Percentiles rank a stretch among this genome's conserved stretches.
phyloP scores from a whole-genome alignment of 2,329 filamentous ascomycete genomes.

The Colletotrichum siamense region DNA sequence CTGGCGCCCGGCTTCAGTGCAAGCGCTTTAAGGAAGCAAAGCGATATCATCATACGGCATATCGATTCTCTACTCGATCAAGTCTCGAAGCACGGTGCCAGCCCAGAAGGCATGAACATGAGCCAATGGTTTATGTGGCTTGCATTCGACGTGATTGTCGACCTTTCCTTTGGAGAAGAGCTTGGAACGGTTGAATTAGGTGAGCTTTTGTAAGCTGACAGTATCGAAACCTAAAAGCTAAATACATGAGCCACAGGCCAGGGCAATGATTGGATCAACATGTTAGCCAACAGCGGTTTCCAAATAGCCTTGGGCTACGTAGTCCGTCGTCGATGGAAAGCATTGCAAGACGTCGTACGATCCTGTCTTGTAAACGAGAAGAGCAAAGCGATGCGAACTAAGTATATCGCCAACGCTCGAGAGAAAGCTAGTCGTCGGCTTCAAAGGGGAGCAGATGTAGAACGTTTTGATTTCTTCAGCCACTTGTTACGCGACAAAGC shows the following conservation, averaged over 20 bases:
- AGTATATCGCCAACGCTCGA: background rate
- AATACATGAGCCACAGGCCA: background rate
- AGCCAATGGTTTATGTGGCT: slow-evolving; percentile 30
- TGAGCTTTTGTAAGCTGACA: background rate
- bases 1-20: slow-evolving; percentile 27
- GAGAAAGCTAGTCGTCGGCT: background rate
- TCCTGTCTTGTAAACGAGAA: background rate
- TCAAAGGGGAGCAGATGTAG: background rate
- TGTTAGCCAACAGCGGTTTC: slow-evolving; percentile 7
- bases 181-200: slow-evolving; percentile 27
- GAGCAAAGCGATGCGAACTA: background rate
- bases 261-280: background rate
- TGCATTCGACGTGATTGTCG: slow-evolving; percentile 34
- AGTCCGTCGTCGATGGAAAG: background rate
- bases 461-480: slow-evolving; percentile 5
- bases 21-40: slow-evolving; percentile 26
- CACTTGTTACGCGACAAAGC: background rate
- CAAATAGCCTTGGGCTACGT: slow-evolving; percentile 1
- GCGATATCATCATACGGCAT: slow-evolving; percentile 36
- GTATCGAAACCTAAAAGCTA: background rate
- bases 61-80: slow-evolving; percentile 40
- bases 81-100: background rate
- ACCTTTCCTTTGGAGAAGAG: slow-evolving; percentile 31
- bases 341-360: background rate
- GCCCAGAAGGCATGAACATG: slow-evolving; percentile 32